Evolutionary conservation across 805 yeast genomes (phyloP).

Genomic region (Yamadazyma nakazawae): DNA sequence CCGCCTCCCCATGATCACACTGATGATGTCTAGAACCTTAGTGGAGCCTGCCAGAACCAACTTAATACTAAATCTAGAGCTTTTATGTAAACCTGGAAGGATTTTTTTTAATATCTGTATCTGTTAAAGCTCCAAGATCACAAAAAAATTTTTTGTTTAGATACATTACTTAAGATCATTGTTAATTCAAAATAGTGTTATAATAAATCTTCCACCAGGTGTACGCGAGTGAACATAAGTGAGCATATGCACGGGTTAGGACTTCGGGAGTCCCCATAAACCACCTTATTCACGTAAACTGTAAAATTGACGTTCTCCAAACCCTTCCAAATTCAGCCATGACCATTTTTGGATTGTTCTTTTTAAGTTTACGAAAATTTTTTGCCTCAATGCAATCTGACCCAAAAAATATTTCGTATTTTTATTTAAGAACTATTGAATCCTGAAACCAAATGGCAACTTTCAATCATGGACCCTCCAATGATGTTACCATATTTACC

Average conservation of each 20-base stretch:
- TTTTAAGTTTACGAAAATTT: conserved; percentile 8
- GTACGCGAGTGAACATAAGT: neutral
- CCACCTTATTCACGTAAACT: neutral
- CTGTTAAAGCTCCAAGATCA: neutral
- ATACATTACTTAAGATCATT: no score
- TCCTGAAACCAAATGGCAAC: neutral
- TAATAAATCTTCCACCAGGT: neutral
- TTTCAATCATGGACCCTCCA: conserved; percentile 13
- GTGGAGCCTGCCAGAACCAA: no score
- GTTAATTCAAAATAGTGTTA: neutral
- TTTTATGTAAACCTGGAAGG: no score
- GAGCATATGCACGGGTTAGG: neutral
- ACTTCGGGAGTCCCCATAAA: neutral
- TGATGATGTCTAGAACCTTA: no score
- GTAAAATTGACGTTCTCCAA: neutral
- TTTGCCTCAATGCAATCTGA: conserved; percentile 6
- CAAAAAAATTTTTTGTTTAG: no score
- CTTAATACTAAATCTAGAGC: no score
- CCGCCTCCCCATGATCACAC: no score
- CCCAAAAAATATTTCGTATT: conserved; percentile 10
- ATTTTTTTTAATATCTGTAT: no score
- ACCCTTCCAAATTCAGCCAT: conserved; percentile 2
- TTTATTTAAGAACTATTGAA: conserved; percentile 7
- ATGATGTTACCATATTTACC: conserved; percentile 16
- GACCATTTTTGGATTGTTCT: neutral